Base-by-base conservation (phyloP, 176 grass and related monocot genomes). In the Oryza longistaminata region DNA sequence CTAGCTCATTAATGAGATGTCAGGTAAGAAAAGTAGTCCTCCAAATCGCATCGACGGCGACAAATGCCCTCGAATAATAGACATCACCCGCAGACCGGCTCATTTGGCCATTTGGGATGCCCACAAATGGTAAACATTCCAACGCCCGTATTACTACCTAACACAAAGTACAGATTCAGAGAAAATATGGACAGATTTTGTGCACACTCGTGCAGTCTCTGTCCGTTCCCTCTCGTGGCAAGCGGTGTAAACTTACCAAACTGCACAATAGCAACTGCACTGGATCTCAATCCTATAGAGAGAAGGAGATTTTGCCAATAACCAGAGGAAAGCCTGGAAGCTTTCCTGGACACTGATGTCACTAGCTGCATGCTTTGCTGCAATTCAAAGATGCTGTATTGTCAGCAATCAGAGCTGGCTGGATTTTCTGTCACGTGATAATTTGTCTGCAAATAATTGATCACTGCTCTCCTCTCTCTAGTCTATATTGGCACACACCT, bases 1-100 rank as follows among this genome's bases (percentile, higher is more conserved):
- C 42, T 43, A 66, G 81, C 81, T 83, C 71, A 66, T 70, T 39
- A 83, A 83, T 83, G 70, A 55, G 55, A 34, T 74, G 40, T 25
- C 80, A 44, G 69, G 66, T 55, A 39, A 12, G 19, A 64, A 52
- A 37, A 50, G 65, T 66, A 80, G 44, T 68, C 11, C 14, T 42
- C 70, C 81, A 83, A 64, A 83, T 83, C 53, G 37, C 24, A n/a
- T 64, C 53, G 53, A 73, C 15, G 53, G 53, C 52, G 37, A 73
- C 81, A n/a, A 43, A 25, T 71, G 67, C 19, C 58, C 34, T 37
- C 62, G 50, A 70, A 70, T 81, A 55, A 70, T 81, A 2, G 34
- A 45, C n/a, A 71, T 27, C 68, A 58, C 8, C 68, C 25, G 33
- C 9, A 24, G 40, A 14, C 9, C 9, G 42, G 3, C 37, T 73